Base-by-base conservation (phyloP, 75 land plant genomes). In the Azolla pinnata region DNA sequence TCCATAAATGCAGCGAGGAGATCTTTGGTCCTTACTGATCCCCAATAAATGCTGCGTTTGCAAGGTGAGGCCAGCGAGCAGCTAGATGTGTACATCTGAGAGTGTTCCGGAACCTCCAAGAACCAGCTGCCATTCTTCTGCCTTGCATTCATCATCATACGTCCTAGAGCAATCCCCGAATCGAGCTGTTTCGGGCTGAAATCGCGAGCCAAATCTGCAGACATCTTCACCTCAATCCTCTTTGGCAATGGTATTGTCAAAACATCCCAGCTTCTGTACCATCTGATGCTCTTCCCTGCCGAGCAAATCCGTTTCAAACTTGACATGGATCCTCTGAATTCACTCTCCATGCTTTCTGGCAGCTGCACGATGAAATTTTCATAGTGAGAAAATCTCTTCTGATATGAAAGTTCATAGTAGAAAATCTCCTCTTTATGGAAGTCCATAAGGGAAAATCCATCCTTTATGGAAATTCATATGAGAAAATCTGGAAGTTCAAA, bases 191-290 rank as follows among this genome's bases (percentile, higher is more conserved):
- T 69, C 19, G 66, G 66, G 20, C 61, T 44, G 16, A 69, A 34
- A 25, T 38, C 66, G 3, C 51, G 49, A n/a, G 72, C 72, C 52
- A 69, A 46, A 17, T 69, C 72, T 30, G 72, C 72, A 4, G 66
- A 62, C 64, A 69, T 54, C 14, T 69, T 51, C 23, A 69, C 64
- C 50, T 61, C 64, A 0, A 69, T 16, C 28, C 55, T 7, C 0
- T 27, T 23, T 29, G 55, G 33, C 19, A 0, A n/a, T 50, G 14
- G 7, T n/a, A n/a, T 38, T 20, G 29, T 40, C 25, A 26, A 58
- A 2, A 58, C 16, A 49, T 38, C 33, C 14, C 28, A 16, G 27
- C 52, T 57, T 52, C 19, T 53, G 47, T 21, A 64, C 29, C n/a
- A 44, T 50, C 20, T 40, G 30, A 16, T 54, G 58, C 40, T 46